Evolutionary conservation across 805 yeast genomes (phyloP).

Genomic region (Kuraishia molischiana): DNA sequence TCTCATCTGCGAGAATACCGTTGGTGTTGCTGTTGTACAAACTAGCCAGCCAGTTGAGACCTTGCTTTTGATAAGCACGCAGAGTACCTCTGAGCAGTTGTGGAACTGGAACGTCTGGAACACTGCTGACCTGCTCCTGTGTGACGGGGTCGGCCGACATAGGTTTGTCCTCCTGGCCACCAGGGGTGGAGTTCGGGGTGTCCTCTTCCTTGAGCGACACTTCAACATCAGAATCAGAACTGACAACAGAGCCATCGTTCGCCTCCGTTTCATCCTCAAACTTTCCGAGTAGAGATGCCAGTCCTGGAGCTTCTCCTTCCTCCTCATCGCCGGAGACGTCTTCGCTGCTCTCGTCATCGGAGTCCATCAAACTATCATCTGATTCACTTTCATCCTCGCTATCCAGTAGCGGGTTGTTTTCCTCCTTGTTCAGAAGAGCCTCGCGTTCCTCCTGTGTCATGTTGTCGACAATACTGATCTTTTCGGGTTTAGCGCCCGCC

Average conservation of each 20-base stretch:
- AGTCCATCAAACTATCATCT: conserved; percentile 5
- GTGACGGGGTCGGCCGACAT: conserved; percentile 8
- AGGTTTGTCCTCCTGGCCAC: conserved; percentile 13
- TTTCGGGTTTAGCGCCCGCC: background rate
- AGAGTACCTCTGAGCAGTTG: conserved; percentile 68
- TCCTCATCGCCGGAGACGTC: conserved; percentile 13
- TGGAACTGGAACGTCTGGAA: conserved; percentile 73
- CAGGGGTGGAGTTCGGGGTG: conserved; percentile 28
- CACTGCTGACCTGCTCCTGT: conserved; percentile 27
- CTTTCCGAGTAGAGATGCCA: conserved; percentile 28
- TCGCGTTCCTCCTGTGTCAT: background rate
- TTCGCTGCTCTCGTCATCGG: conserved; percentile 11
- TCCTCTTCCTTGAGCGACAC: conserved; percentile 7
- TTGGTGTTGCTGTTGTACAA: conserved; percentile 86
- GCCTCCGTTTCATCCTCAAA: conserved; percentile 15
- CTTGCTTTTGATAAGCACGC: conserved; percentile 91
- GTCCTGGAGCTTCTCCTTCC: conserved; percentile 19
- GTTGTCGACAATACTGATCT: background rate
- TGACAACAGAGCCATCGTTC: conserved; percentile 24
- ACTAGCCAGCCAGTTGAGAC: conserved; percentile 94
- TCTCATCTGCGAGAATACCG: conserved; percentile 96
- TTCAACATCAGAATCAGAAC: conserved; percentile 12
- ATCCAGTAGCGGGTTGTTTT: background rate
- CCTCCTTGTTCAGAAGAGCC: background rate
- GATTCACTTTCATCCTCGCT: background rate